Evolutionary conservation across 441 rosid genomes (phyloP), one percentile per base, ranked within the genome.

Genomic region (Jatropha podagrica): DNA sequence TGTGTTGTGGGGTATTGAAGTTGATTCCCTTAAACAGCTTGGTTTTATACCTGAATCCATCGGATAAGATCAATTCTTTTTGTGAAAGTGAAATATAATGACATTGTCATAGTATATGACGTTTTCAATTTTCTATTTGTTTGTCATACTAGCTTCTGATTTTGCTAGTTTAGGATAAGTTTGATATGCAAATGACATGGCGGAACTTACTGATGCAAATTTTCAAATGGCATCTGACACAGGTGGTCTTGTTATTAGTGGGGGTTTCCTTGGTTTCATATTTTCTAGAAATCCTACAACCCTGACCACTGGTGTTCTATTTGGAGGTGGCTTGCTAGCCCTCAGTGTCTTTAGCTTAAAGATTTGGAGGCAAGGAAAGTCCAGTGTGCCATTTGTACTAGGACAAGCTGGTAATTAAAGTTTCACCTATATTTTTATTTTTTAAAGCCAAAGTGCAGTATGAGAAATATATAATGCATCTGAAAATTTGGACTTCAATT

Each of bases 301-400:
- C 69, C 76, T 95, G 69, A 81, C 81, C 68, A 85, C 85, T 15
- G 88, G 88, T 68, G 74, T 80, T 61, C 82, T 91, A 65, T 87
- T 82, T 81, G 98, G 99, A 74, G 97, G 92, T 66, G 90, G 90
- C 76, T 79, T 95, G 75, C 90, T 95, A 42, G 88, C 94, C 41
- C 94, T 93, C 56, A 89, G 99, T 84, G 83, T 85, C 69, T 79
- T 86, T 69, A 93, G 98, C 89, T 79, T 93, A 74, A 95, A 87
- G 83, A 86, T 89, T 76, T 95, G 98, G 99, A 83, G 90, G 80
- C 85, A 87, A 81, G 99, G 98, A 77, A 88, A 93, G 72, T 93
- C 99, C 77, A 90, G 92, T 82, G 80, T 93, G 71, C 99, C 95
- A 44, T 90, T 85, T 79, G 94, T 95, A 42, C 82, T 95, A 40